phyloP scores from a whole-genome alignment of 768 basidiomycete species.

The Sporobolomyces phaffii region DNA sequence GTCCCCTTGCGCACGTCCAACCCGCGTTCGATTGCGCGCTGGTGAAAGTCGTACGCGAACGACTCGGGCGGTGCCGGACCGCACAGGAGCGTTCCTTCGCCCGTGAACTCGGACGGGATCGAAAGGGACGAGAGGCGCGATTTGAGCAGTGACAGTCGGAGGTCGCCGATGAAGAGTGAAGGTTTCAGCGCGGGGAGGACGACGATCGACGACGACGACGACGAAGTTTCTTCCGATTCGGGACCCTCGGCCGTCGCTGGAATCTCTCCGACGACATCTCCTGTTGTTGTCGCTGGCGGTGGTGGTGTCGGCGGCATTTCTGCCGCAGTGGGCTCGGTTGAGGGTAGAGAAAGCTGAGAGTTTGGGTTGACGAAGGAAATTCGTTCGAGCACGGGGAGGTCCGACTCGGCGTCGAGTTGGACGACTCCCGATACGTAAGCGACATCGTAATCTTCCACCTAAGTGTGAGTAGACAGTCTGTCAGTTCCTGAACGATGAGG shows the following conservation, averaged over 20 bases:
- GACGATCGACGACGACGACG: no score
- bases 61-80: constrained; percentile 43
- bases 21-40: constrained; percentile 52
- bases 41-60: constrained; percentile 53
- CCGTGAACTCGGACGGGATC: constrained; percentile 88
- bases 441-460: constrained; percentile 98
- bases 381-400: constrained; percentile 80
- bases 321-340: no score
- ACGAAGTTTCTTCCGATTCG: constrained; percentile 4
- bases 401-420: constrained; percentile 73
- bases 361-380: constrained; percentile 39
- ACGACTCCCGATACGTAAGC: constrained; percentile 87
- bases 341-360: constrained; percentile 37
- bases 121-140: constrained; percentile 65
- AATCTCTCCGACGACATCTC: neutral
- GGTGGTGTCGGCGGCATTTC: neutral
- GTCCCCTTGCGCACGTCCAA: constrained; percentile 50
- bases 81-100: constrained; percentile 92
- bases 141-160: constrained; percentile 85
- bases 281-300: neutral
- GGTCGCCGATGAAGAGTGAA: constrained; percentile 95
- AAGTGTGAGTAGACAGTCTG: neutral
- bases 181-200: constrained; percentile 63
- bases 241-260: neutral
- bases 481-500: neutral